Conservation (phyloP, 176 grass and related monocot species). For the Microstegium vimineum region DNA sequence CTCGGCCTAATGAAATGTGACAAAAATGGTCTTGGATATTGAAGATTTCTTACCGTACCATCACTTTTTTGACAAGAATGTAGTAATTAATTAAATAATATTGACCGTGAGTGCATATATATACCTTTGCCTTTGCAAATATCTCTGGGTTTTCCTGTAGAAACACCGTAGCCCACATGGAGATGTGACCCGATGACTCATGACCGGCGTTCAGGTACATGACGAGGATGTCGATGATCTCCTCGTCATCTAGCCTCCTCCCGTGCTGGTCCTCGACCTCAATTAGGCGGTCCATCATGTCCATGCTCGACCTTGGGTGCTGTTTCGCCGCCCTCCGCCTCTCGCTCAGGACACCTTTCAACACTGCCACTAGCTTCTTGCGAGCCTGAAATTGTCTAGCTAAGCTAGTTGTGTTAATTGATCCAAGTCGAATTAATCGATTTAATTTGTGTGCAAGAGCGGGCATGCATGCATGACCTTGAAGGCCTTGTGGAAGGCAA, state of each 20-base stretch:
- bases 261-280: conserved; percentile 56
- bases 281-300: conserved; percentile 82
- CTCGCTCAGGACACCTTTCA: conserved; percentile 54
- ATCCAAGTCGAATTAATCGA: not conserved
- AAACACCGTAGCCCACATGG: conserved; percentile 84
- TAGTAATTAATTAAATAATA: no score
- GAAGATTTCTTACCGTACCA: no score
- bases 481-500: conserved; percentile 59
- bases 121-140: conserved; percentile 71
- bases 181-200: conserved; percentile 88
- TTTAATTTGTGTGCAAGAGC: not conserved
- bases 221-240: conserved; percentile 77
- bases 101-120: no score
- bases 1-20: conserved; percentile 49
- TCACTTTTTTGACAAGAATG: no score
- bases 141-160: conserved; percentile 71
- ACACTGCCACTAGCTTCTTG: conserved; percentile 46
- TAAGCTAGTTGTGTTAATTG: not conserved
- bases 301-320: not conserved
- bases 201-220: conserved; percentile 95
- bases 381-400: conserved; percentile 24
- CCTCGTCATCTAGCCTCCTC: conserved; percentile 56
- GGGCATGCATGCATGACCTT: not conserved
- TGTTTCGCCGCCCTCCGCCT: conserved; percentile 38
- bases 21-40: no score